These are phyloP conservation scores for Hypoxylon intermedium DNA, from an alignment of 495 filamentous ascomycete species.

Conservation along the genomic window DNA sequence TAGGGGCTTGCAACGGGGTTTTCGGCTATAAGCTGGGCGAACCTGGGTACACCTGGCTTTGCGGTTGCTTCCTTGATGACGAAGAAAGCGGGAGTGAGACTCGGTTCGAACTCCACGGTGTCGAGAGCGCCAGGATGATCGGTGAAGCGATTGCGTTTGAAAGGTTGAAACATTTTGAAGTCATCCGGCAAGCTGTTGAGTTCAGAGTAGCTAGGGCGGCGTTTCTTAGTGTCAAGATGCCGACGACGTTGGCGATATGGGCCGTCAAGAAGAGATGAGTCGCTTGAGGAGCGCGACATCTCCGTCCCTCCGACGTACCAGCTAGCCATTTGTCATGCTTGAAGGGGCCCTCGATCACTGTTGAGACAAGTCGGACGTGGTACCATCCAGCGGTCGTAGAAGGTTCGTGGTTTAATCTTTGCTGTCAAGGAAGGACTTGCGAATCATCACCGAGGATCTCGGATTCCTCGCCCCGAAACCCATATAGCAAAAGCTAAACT, in stretches of 20 bases:
- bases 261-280: constrained; percentile 38
- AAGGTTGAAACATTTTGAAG: constrained; percentile 37
- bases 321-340: constrained; percentile 45
- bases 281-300: constrained; percentile 46
- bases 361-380: constrained; percentile 31
- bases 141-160: constrained; percentile 36
- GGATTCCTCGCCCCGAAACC: constrained; percentile 22
- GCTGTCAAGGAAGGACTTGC: constrained; percentile 32
- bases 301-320: constrained; percentile 44
- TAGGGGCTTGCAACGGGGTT: constrained; percentile 12
- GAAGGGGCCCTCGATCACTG: constrained; percentile 16
- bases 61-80: constrained; percentile 39
- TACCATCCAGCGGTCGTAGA: constrained; percentile 30
- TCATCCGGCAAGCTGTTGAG: constrained; percentile 32
- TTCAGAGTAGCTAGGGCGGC: constrained; percentile 34
- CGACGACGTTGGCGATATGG: constrained; percentile 27
- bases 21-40: constrained; percentile 17
- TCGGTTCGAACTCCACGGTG: constrained; percentile 23
- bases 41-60: constrained; percentile 1
- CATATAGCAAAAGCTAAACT: constrained; percentile 29
- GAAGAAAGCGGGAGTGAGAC: constrained; percentile 38
- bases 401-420: constrained; percentile 23
- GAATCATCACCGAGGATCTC: constrained; percentile 30
- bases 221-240: constrained; percentile 34
- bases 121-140: constrained; percentile 18